These are phyloP conservation scores for Sphaerulina musiva DNA, from an alignment of 2,329 filamentous ascomycete species.

Conservation along the genomic window DNA sequence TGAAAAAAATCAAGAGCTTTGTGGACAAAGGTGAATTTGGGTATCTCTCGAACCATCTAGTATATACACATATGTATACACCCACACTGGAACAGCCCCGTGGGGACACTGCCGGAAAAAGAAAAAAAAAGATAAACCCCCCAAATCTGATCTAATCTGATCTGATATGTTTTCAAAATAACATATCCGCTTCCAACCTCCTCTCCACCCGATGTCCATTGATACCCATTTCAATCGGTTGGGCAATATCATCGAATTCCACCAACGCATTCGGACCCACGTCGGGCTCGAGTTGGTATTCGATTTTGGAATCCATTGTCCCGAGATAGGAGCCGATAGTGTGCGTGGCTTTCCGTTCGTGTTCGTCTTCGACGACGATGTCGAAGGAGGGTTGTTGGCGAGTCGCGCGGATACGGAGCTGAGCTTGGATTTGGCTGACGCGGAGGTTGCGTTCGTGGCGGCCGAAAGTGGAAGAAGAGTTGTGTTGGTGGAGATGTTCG, in stretches of 20 bases:
- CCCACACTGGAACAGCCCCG: too few species aligned
- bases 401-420: constrained; percentile 57
- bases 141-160: too few species aligned
- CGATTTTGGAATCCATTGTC: constrained; percentile 51
- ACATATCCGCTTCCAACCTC: constrained; percentile 1
- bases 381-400: constrained; percentile 50
- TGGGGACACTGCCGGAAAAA: too few species aligned
- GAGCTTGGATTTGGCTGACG: constrained; percentile 56
- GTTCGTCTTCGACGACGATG: constrained; percentile 49
- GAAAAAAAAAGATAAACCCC: too few species aligned
- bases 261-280: constrained; percentile 21
- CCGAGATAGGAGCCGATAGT: constrained; percentile 59
- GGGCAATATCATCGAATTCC: constrained; percentile 21
- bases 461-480: neutral
- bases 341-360: constrained; percentile 48
- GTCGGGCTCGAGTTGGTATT: constrained; percentile 56
- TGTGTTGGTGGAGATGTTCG: constrained; percentile 11
- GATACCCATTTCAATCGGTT: constrained; percentile 5
- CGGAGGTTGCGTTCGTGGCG: constrained; percentile 26
- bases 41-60: too few species aligned
- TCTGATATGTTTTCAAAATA: neutral
- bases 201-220: constrained; percentile 4
- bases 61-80: too few species aligned
- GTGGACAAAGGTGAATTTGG: too few species aligned
- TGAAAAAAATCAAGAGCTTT: too few species aligned